These are phyloP conservation scores for Calocybe cyanea DNA, from an alignment of 768 basidiomycete species.

Conservation along the genomic window DNA sequence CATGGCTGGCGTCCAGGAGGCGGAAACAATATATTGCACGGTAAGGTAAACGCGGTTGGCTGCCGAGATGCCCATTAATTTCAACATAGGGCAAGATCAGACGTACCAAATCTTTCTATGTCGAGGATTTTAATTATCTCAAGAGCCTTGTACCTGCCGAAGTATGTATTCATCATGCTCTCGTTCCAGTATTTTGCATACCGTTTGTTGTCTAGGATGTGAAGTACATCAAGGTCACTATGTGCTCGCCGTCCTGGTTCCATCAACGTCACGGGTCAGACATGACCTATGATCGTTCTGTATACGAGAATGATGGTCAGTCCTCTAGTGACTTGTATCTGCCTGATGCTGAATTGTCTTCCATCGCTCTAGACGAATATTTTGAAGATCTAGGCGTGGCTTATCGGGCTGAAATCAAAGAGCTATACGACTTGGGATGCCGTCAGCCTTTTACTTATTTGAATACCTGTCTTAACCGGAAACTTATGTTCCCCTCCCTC, in stretches of 20 bases:
- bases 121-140: conserved; percentile 59
- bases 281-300: conserved; percentile 48
- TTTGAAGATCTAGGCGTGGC: conserved; percentile 45
- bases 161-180: conserved; percentile 32
- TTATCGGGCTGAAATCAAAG: conserved; percentile 46
- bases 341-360: not conserved
- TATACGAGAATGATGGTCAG: conserved; percentile 60
- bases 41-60: conserved; percentile 22
- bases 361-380: conserved; percentile 37
- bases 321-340: not conserved
- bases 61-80: conserved; percentile 14
- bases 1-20: conserved; percentile 33
- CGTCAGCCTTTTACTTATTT: conserved; percentile 29
- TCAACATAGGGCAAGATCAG: conserved; percentile 54
- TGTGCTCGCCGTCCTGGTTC: conserved; percentile 71
- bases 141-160: conserved; percentile 54
- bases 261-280: conserved; percentile 65
- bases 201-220: conserved; percentile 43
- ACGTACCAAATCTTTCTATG: conserved; percentile 58
- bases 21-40: conserved; percentile 39
- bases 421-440: conserved; percentile 45
- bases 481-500: conserved; percentile 17
- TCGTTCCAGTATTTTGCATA: not conserved
- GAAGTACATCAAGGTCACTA: conserved; percentile 63
- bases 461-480: not conserved